Conservation (phyloP, 345 rosid genomes). For the Eucalyptus decipiens region DNA sequence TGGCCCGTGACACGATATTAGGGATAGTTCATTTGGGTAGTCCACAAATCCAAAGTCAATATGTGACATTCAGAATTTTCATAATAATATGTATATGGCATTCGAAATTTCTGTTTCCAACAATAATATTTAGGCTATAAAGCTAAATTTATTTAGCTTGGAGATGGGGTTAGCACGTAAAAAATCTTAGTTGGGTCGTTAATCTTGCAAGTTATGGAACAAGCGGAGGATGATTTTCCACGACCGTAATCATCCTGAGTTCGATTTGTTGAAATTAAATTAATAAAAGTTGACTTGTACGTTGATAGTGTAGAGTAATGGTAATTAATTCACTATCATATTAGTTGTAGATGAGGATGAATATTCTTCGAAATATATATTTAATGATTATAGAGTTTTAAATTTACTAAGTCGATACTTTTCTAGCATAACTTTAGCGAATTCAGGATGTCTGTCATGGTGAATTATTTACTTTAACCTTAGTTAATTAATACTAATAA, state of each 20-base stretch:
- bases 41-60: not conserved
- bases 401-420: not conserved
- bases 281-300: not conserved
- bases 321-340: not conserved
- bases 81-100: not conserved
- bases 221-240: not conserved
- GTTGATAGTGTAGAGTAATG: not conserved
- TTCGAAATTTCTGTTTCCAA: not conserved
- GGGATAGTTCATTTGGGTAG: not conserved
- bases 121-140: not conserved
- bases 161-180: not conserved
- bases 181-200: not conserved
- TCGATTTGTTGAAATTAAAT: not conserved
- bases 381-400: not conserved
- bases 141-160: not conserved
- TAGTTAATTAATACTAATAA: not conserved
- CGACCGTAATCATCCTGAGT: not conserved
- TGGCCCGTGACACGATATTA: not conserved
- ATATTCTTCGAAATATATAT: not conserved
- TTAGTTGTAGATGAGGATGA: not conserved
- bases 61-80: not conserved
- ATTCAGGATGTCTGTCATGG: not conserved
- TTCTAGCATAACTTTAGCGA: not conserved
- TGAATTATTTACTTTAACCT: no score
- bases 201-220: not conserved